A percentile compares a stretch with the other conserved stretches of the same genome.
Evolutionary conservation across 2,329 filamentous ascomycete species (phyloP).

Genomic region (Pleurostoma richardsiae): DNA sequence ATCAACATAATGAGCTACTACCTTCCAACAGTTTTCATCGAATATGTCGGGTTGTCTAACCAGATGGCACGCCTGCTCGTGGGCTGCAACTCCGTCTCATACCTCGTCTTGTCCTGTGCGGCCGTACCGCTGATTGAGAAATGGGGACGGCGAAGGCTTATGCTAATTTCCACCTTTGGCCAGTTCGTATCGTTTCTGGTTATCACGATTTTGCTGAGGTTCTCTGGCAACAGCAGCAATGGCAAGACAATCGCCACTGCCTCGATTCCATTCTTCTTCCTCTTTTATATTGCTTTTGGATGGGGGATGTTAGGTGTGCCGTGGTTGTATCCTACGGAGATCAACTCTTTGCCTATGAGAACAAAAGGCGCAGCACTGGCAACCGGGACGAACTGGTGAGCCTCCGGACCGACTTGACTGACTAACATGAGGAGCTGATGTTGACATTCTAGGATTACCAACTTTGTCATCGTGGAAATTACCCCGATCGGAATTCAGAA

Average conservation of each 20-base stretch:
- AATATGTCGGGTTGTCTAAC: conserved; percentile 44
- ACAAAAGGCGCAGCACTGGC: conserved; percentile 29
- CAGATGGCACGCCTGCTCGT: conserved; percentile 44
- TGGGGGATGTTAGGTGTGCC: conserved; percentile 28
- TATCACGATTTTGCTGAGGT: conserved; percentile 44
- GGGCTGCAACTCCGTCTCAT: conserved; percentile 34
- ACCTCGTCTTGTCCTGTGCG: conserved; percentile 19
- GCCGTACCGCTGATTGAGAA: conserved; percentile 21
- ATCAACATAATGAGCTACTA: conserved; percentile 24
- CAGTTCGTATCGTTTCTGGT: conserved; percentile 46
- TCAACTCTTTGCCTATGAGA: conserved; percentile 33
- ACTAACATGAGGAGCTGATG: neutral
- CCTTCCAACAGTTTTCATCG: conserved; percentile 44
- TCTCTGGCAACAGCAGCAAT: conserved; percentile 21
- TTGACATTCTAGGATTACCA: conserved; percentile 13
- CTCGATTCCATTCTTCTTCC: conserved; percentile 15
- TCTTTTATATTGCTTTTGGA: conserved; percentile 16
- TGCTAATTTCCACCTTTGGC: conserved; percentile 47
- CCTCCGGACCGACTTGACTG: too few relatives aligned
- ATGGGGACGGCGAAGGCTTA: conserved; percentile 50
- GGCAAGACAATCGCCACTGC: conserved; percentile 8
- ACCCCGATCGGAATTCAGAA: conserved; percentile 31
- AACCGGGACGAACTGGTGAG: conserved; percentile 28
- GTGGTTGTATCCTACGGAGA: conserved; percentile 35
- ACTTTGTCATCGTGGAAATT: conserved; percentile 27